Evolutionary conservation across 768 basidiomycete genomes (phyloP).

Genomic region (Russula dissimulans): DNA sequence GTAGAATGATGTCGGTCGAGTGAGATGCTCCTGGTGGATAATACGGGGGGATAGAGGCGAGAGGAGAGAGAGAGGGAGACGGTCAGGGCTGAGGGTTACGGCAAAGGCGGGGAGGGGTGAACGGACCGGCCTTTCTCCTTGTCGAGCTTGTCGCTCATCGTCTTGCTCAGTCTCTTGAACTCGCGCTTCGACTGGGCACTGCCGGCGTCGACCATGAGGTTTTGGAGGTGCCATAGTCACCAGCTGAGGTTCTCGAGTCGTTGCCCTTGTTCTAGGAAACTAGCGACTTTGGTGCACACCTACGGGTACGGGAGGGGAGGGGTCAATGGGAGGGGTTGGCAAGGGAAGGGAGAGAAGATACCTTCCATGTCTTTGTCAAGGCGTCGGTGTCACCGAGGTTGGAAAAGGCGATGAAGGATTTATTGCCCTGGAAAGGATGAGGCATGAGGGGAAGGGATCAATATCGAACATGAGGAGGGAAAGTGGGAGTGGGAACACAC

Average conservation of each 20-base stretch:
- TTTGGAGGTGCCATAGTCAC: slow-evolving; percentile 90
- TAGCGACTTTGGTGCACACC: slow-evolving; percentile 87
- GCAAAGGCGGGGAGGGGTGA: neutral
- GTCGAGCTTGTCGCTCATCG: slow-evolving; percentile 87
- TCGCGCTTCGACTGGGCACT: slow-evolving; percentile 83
- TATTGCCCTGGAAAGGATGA: slow-evolving; percentile 57
- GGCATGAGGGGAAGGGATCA: slow-evolving; percentile 19
- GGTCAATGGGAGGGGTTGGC: neutral
- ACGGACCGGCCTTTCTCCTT: slow-evolving; percentile 86
- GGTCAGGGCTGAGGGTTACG: slow-evolving; percentile 15
- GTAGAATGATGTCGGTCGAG: slow-evolving; percentile 72
- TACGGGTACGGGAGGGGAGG: slow-evolving; percentile 28
- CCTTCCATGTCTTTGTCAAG: slow-evolving; percentile 89
- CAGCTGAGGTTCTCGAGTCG: slow-evolving; percentile 87
- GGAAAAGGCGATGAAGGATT: slow-evolving; percentile 89
- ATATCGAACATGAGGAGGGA: slow-evolving; percentile 3
- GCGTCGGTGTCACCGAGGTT: slow-evolving; percentile 79
- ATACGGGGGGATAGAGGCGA: neutral
- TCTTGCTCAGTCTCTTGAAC: slow-evolving; percentile 82
- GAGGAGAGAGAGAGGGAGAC: neutral
- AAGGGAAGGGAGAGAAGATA: slow-evolving; percentile 25
- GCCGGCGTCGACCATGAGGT: slow-evolving; percentile 84
- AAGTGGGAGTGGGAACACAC: slow-evolving; percentile 28
- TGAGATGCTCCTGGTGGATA: slow-evolving; percentile 74
- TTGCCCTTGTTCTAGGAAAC: slow-evolving; percentile 85